These are phyloP conservation scores for Metarhizium brunneum DNA, from an alignment of 2,329 filamentous ascomycete species.

Conservation along the genomic window DNA sequence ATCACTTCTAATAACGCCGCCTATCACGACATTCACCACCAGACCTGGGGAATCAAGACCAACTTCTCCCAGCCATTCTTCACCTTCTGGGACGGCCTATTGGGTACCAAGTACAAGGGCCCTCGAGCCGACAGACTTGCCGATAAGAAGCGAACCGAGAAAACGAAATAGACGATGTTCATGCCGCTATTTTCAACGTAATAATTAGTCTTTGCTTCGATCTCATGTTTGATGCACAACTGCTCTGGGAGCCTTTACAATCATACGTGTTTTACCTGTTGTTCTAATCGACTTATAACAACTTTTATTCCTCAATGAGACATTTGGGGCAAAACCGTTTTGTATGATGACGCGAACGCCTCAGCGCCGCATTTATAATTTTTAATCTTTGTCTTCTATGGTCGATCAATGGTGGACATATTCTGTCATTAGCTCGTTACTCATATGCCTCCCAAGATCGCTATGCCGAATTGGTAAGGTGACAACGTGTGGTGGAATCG, in stretches of 20 bases:
- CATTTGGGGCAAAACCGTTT: neutral
- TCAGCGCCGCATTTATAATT: neutral
- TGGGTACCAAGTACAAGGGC: conserved; percentile 77
- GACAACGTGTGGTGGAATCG: neutral
- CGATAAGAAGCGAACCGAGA: conserved; percentile 24
- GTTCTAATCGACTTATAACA: neutral
- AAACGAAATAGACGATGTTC: conserved; percentile 13
- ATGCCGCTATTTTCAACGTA: neutral
- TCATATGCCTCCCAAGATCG: neutral
- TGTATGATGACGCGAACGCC: neutral
- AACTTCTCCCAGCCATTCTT: conserved; percentile 91
- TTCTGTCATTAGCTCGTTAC: neutral
- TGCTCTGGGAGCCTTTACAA: neutral
- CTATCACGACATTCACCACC: conserved; percentile 97
- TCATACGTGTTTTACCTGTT: neutral
- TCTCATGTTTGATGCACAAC: neutral
- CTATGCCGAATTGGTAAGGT: neutral
- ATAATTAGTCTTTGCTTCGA: neutral
- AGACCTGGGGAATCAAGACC: conserved; percentile 97
- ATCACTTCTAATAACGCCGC: conserved; percentile 91
- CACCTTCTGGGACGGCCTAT: conserved; percentile 82
- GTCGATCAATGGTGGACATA: neutral
- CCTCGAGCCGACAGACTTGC: conserved; percentile 35
- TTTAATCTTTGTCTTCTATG: neutral
- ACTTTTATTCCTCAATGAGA: neutral